Evolutionary conservation across 192 early-diverging fungal genomes (phyloP), one percentile per base, ranked within the genome.

Genomic region (Funneliformis geosporum): DNA sequence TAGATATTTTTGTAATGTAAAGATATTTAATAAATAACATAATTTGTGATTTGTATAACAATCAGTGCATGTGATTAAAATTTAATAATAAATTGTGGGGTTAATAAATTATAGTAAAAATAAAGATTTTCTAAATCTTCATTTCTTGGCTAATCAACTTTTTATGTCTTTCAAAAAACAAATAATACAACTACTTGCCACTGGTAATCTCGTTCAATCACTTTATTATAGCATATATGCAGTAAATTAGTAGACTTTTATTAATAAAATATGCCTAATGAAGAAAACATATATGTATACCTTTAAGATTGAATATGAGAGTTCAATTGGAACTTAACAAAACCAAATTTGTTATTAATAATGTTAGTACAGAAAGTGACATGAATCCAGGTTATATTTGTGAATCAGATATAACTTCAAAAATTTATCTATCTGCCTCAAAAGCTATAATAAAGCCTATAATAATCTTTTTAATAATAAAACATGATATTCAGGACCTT

Each of bases 71-170:
- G 16, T 42, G 33, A 40, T 67, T 12, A 42, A 39, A 27, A 64
- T 64, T 64, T 60, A 64, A 64, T 64, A 64, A 9, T 64, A 23
- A 64, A 28, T 27, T 2, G 10, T 16, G 12, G 12, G 23, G 6
- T 38, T 33, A 66, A 66, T 66, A 28, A 66, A 4, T 4, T 4
- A 67, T 67, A 67, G 12, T 67, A 67, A 67, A 67, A 39, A 21
- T 21, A 27, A 12, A 21, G 7, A 39, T 67, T 67, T 67, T 67
- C 2, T 38, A 70, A 70, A 70, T 70, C 68, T 70, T 21, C 9
- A 8, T 70, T 70, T 70, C 68, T 25, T 70, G 0, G 46, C 21
- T 67, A 68, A 68, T 40, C 18, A 68, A 42, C 38, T 68, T 70
- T 9, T 33, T 6, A 70, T 70, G 43, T 44, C 68, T 46, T 46